Evolutionary conservation across 345 rosid species (phyloP), one percentile per base, ranked within the genome.

Genomic region (Citrus cavaleriei): DNA sequence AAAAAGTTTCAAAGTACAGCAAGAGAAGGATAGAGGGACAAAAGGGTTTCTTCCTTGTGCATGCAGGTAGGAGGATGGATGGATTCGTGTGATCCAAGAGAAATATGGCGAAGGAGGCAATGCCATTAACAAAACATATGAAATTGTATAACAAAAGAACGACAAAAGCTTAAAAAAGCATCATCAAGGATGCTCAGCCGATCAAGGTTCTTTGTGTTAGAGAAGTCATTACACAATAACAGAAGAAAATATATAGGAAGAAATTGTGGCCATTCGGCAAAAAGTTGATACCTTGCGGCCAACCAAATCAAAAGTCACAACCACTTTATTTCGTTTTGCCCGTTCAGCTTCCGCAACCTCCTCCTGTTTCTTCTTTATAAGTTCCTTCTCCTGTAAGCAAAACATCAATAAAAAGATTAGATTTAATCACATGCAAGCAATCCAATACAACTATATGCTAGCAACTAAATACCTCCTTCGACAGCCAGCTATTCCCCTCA

Each of bases 401-500:
- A 68, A 64, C 6, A 59, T 21, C 19, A 19, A 42, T 25, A 60
- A 12, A 51, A 69, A 72, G 13, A 28, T 63, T 57, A 80, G 61
- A 32, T 49, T 40, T 30, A 28, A 65, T 70, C 64, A 70, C 22
- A 79, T 42, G 24, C 51, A 59, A 10, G 63, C 30, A 81, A 25
- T 3, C 40, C 14, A 65, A 35, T n/a, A 70, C 24, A 46, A 63
- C 49, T 5, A 57, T 19, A 21, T 55, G 72, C 64, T 30, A 10
- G 24, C 77, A 81, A 75, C 67, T 72, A 68, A 30, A n/a, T 85
- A 94, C 99, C 98, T 94, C 97, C 68, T 79, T 86, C 8, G 99
- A 94, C 16, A 96, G 88, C 98, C 99, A 96, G 82, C 83, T 94
- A 79, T 93, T 96, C 59, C 93, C 89, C 86, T 94, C 98, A n/a